Conservation (phyloP, 768 basidiomycete genomes). For the Podaxis sp. region DNA sequence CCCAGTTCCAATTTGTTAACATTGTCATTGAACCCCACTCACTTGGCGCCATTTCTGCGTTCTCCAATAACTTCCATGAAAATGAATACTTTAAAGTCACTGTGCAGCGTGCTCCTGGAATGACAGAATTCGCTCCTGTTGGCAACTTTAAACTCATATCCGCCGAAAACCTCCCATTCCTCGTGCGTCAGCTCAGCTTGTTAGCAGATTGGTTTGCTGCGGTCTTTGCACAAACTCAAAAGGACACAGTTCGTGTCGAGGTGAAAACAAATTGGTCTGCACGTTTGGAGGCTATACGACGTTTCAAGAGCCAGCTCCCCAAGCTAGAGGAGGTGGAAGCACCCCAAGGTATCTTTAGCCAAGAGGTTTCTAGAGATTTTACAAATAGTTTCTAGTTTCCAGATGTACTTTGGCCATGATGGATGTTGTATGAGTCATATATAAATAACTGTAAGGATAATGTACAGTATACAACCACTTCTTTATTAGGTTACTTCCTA, state of each 20-base stretch:
- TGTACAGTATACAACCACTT: too few relatives aligned
- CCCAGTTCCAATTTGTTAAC: constrained; percentile 96
- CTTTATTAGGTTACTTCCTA: too few relatives aligned
- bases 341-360: constrained; percentile 45
- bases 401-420: not conserved
- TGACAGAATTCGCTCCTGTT: constrained; percentile 92
- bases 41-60: constrained; percentile 78
- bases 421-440: not conserved
- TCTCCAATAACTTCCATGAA: constrained; percentile 80
- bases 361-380: constrained; percentile 57
- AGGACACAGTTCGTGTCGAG: constrained; percentile 69
- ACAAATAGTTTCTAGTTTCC: constrained; percentile 44
- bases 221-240: constrained; percentile 72
- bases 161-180: constrained; percentile 78
- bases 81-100: constrained; percentile 96
- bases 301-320: constrained; percentile 50
- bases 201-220: constrained; percentile 89
- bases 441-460: too few relatives aligned
- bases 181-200: constrained; percentile 85
- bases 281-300: constrained; percentile 75
- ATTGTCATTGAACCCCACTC: constrained; percentile 96
- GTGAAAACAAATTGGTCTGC: constrained; percentile 88
- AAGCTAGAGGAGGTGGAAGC: constrained; percentile 20
- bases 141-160: constrained; percentile 95
- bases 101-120: constrained; percentile 82